Evolutionary conservation across 2,329 filamentous ascomycete genomes (phyloP).

Genomic region (Aspergillus pseudoviridinutans): DNA sequence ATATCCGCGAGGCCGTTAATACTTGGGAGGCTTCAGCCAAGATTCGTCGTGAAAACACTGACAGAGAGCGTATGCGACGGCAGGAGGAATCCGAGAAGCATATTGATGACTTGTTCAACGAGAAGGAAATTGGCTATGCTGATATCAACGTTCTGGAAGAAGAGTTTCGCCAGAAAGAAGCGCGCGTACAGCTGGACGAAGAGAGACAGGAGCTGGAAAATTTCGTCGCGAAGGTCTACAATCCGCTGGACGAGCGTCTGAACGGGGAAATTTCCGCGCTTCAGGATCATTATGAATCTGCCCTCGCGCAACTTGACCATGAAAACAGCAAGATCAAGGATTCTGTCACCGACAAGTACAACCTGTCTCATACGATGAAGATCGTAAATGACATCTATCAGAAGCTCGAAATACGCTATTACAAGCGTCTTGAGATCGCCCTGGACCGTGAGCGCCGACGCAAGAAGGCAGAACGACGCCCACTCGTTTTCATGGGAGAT

Average conservation of each 20-base stretch:
- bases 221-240: conserved; percentile 50
- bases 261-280: conserved; percentile 49
- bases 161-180: conserved; percentile 52
- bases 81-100: conserved; percentile 51
- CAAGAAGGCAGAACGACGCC: conserved; percentile 52
- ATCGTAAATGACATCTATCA: conserved; percentile 44
- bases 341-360: conserved; percentile 28
- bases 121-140: conserved; percentile 55
- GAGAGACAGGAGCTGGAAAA: conserved; percentile 50
- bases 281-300: conserved; percentile 44
- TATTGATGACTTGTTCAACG: conserved; percentile 53
- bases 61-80: conserved; percentile 46
- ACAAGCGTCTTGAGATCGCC: conserved; percentile 47
- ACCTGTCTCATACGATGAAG: conserved; percentile 43
- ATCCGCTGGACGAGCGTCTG: conserved; percentile 46
- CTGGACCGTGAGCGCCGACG: conserved; percentile 52
- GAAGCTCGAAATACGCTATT: conserved; percentile 48
- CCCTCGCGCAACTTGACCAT: conserved; percentile 39
- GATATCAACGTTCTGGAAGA: conserved; percentile 54
- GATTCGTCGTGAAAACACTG: conserved; percentile 42
- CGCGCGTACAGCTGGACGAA: conserved; percentile 49
- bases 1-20: conserved; percentile 38
- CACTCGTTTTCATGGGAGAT: conserved; percentile 50
- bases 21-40: conserved; percentile 47
- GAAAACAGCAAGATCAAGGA: conserved; percentile 35